phyloP scores from a whole-genome alignment of 176 grass and related monocot species.

The Cocos nucifera region DNA sequence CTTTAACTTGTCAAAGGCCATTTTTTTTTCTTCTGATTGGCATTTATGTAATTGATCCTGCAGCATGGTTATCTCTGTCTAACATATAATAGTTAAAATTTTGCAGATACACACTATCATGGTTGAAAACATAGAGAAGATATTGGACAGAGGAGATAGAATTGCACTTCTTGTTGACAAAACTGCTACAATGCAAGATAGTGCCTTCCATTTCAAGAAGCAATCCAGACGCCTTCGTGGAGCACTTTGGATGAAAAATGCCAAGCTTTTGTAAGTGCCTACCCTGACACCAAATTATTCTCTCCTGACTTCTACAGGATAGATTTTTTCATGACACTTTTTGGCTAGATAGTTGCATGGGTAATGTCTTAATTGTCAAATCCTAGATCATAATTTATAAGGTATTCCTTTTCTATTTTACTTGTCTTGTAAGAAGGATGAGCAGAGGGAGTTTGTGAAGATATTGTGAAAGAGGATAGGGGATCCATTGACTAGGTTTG shows the following conservation, averaged over 20 bases:
- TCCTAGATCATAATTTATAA: too few relatives aligned
- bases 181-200: constrained; percentile 93
- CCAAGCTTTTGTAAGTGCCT: constrained; percentile 70
- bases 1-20: too few relatives aligned
- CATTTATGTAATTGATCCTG: too few relatives aligned
- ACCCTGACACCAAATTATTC: constrained; percentile 4
- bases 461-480: too few relatives aligned
- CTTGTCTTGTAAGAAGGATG: too few relatives aligned
- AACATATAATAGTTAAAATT: neutral
- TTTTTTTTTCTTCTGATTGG: too few relatives aligned
- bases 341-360: too few relatives aligned
- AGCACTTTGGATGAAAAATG: constrained; percentile 94
- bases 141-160: constrained; percentile 88
- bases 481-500: too few relatives aligned
- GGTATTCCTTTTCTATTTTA: too few relatives aligned
- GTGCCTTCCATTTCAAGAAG: constrained; percentile 77
- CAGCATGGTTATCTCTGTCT: neutral
- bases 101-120: constrained; percentile 92
- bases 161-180: constrained; percentile 92
- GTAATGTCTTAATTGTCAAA: too few relatives aligned
- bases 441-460: too few relatives aligned
- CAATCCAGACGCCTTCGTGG: constrained; percentile 72
- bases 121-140: constrained; percentile 94
- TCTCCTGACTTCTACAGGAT: neutral
- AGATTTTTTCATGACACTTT: too few relatives aligned